Base-by-base conservation (phyloP, 2,329 filamentous ascomycete species). In the Diatrype stigma region DNA sequence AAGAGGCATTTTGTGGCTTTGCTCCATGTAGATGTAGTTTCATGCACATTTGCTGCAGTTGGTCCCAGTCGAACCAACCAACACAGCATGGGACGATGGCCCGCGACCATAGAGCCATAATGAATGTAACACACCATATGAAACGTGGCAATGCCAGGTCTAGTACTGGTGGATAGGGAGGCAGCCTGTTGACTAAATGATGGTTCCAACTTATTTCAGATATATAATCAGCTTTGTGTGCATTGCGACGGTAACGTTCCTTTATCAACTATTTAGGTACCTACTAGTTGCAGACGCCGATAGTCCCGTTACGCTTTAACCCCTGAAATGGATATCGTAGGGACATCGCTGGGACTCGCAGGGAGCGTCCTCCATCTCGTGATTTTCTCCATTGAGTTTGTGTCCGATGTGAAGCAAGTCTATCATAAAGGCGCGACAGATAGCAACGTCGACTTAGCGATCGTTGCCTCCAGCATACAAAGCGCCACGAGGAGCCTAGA, bases 381-480 rank as follows among this genome's bases (percentile, higher is more conserved):
- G 22, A 32, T 56, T 28, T 52, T 60, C 42, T 56, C 56, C 6
- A 52, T 55, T 22, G 52, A 58, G 16, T 57, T 61, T n/a, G 50
- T 60, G 6, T 26, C 35, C 22, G 52, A 62, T 23, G 54, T 45
- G 23, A 62, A 62, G 35, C 56, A 63, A 34, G 52, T 62, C n/a
- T 55, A 60, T 37, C 49, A 42, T 3, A 51, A 58, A 2, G 60
- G 56, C 11, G 50, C 51, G 11, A 63, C 54, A 3, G 54, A 56
- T 26, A 48, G 32, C 17, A 60, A 57, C 19, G 14, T 48, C 6
- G 57, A 62, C 37, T 44, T 61, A 7, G 47, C 30, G 8, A 51
- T 38, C 11, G 46, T 60, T 28, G 46, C 50, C 8, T 45, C 52
- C 17, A 56, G 49, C 42, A 51, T 61, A 17, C 56, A 55, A 22